Base-by-base conservation (phyloP, 139 green algal species). In the Haematococcus lacustris region DNA sequence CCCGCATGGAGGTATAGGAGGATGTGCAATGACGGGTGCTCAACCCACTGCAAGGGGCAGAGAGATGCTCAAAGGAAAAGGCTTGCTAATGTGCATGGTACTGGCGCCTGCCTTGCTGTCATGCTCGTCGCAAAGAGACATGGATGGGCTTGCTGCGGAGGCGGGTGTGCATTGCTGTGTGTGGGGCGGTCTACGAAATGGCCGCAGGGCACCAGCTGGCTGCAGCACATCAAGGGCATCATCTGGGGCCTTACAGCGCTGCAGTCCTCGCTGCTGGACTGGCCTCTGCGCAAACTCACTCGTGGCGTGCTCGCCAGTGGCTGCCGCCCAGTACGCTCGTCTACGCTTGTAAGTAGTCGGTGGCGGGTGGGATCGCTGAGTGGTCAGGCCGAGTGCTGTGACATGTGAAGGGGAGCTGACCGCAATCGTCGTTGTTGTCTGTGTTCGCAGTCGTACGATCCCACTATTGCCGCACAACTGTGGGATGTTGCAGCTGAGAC, bases 161-260 rank as follows among this genome's bases (percentile, higher is more conserved):
- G 3, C 13, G n/a, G 53, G n/a, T n/a, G 17, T 7, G n/a, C n/a
- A n/a, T n/a, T n/a, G n/a, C n/a, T 53, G 43, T 53, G 43, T 53
- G 43, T 53, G 43, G 43, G 9, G 43, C 17, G 43, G 9, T 9
- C 9, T 64, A 26, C 26, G 53, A n/a, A n/a, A n/a, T n/a, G 30
- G 53, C 4, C 43, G 40, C 68, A 64, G 68, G 47, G 33, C 68
- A 65, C 34, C 4, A 51, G 13, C 47, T 73, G 32, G 47, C 40
- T 26, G 2, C 60, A 76, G 61, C 60, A 62, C 43, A 30, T 70
- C 32, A 28, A 6, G 5, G 51, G 43, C 43, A 17, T 72, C 1
- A 47, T 72, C 32, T 72, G 67, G 67, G 47, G 67, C 67, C 30
- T 72, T 4, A 65, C 47, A 13, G 67, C 67, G 1, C 67, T 72